These are phyloP conservation scores for Parasarocladium wereldwijsianum DNA, from an alignment of 2,329 filamentous ascomycete species.

Conservation along the genomic window DNA sequence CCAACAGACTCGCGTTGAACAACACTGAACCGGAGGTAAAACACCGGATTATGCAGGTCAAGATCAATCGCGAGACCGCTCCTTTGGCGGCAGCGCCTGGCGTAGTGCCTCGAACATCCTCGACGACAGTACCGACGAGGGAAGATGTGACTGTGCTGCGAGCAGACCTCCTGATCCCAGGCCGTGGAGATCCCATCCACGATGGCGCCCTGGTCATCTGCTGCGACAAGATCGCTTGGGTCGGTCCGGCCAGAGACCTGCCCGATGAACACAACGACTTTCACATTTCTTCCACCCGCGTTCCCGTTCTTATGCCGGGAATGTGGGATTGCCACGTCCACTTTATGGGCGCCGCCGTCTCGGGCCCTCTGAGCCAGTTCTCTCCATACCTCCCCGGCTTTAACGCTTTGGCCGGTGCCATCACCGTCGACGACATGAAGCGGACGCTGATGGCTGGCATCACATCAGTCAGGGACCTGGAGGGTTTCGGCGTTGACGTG, in stretches of 20 bases:
- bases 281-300: slow-evolving; percentile 13
- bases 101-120: no score
- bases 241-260: slow-evolving; percentile 16
- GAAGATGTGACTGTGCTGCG: no score
- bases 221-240: slow-evolving; percentile 23
- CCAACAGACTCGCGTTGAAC: no score
- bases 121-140: slow-evolving; percentile 25
- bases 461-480: slow-evolving; percentile 32
- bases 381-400: slow-evolving; percentile 11
- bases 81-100: no score
- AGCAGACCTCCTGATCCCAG: slow-evolving; percentile 28
- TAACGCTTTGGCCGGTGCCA: slow-evolving; percentile 21
- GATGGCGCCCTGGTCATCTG: slow-evolving; percentile 23
- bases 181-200: slow-evolving; percentile 25
- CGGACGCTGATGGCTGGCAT: slow-evolving; percentile 29
- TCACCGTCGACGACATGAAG: slow-evolving; percentile 23
- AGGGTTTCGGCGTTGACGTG: slow-evolving; percentile 27
- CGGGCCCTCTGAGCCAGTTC: slow-evolving; percentile 8
- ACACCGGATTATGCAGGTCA: no score
- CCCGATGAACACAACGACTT: slow-evolving; percentile 17
- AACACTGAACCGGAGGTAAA: no score
- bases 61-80: no score
- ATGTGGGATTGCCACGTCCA: slow-evolving; percentile 36
- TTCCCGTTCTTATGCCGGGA: slow-evolving; percentile 30
- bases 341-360: slow-evolving; percentile 19